Evolutionary conservation across 306 rosid species (phyloP).

Genomic region (Morella rubra): DNA sequence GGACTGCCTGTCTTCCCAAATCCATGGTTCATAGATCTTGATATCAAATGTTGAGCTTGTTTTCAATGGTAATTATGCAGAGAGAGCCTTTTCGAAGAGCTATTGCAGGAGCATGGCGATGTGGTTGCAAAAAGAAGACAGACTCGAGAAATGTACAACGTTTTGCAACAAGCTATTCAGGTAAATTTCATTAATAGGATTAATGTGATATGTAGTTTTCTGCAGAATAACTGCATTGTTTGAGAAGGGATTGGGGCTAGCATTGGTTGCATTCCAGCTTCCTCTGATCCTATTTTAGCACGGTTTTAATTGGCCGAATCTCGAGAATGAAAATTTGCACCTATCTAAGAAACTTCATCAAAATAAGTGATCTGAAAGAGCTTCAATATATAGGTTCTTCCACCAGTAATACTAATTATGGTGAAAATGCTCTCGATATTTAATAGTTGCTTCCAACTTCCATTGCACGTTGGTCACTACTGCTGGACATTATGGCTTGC

Average conservation of each 20-base stretch:
- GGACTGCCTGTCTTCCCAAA: neutral
- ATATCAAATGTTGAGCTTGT: slow-evolving; percentile 9
- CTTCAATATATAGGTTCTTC: neutral
- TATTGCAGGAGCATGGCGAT: slow-evolving; percentile 39
- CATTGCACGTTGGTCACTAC: neutral
- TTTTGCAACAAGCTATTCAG: slow-evolving; percentile 35
- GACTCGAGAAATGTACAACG: slow-evolving; percentile 15
- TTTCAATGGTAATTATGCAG: slow-evolving; percentile 26
- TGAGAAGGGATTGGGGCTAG: neutral
- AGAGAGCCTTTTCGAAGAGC: slow-evolving; percentile 42
- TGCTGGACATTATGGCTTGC: neutral
- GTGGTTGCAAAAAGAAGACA: slow-evolving; percentile 32
- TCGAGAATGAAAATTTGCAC: neutral
- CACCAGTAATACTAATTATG: neutral
- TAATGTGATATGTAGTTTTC: neutral
- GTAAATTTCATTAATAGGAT: slow-evolving; percentile 20
- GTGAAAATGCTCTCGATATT: neutral
- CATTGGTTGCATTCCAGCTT: neutral
- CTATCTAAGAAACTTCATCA: neutral
- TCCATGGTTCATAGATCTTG: neutral
- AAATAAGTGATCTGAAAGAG: slow-evolving; percentile 1
- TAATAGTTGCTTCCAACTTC: neutral
- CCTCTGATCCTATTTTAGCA: neutral
- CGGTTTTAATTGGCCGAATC: neutral
- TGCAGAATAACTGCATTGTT: neutral